These are phyloP conservation scores for Speleostelium caveatum DNA, from an alignment of 78 protist genomes.

Conservation along the genomic window DNA sequence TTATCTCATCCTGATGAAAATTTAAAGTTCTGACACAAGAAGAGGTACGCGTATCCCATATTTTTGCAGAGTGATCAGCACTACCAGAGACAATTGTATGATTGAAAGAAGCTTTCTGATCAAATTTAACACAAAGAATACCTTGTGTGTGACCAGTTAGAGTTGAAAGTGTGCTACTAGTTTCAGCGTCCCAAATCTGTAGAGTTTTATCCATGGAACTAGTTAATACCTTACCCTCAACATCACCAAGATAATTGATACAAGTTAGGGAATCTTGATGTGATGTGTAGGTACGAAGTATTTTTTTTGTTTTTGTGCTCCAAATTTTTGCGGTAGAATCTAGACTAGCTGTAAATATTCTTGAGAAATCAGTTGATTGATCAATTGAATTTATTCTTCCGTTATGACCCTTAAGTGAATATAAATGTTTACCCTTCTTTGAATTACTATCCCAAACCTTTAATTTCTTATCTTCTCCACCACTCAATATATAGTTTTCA, in stretches of 20 bases:
- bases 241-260: slow-evolving; percentile 48
- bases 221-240: slow-evolving; percentile 20
- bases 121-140: slow-evolving; percentile 8
- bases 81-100: slow-evolving; percentile 12
- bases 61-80: slow-evolving; percentile 21
- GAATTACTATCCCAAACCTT: slow-evolving; percentile 51
- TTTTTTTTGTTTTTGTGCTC: slow-evolving; percentile 30
- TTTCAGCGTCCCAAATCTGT: slow-evolving; percentile 52
- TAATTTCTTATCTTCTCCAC: slow-evolving; percentile 60
- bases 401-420: slow-evolving; percentile 32
- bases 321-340: slow-evolving; percentile 37
- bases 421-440: slow-evolving; percentile 16
- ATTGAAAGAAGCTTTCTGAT: background rate
- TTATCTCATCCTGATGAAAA: slow-evolving; percentile 32
- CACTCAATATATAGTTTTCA: background rate
- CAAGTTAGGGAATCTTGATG: slow-evolving; percentile 50
- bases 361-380: background rate
- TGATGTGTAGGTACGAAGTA: background rate
- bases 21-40: slow-evolving; percentile 16
- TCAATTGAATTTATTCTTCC: slow-evolving; percentile 21
- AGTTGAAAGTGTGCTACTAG: background rate
- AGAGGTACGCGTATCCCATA: slow-evolving; percentile 69
- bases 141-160: slow-evolving; percentile 38
- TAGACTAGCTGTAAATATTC: slow-evolving; percentile 14
- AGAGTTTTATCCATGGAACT: slow-evolving; percentile 27